Conservation (phyloP, 2,329 filamentous ascomycete genomes). For the Lachnellula arida region DNA sequence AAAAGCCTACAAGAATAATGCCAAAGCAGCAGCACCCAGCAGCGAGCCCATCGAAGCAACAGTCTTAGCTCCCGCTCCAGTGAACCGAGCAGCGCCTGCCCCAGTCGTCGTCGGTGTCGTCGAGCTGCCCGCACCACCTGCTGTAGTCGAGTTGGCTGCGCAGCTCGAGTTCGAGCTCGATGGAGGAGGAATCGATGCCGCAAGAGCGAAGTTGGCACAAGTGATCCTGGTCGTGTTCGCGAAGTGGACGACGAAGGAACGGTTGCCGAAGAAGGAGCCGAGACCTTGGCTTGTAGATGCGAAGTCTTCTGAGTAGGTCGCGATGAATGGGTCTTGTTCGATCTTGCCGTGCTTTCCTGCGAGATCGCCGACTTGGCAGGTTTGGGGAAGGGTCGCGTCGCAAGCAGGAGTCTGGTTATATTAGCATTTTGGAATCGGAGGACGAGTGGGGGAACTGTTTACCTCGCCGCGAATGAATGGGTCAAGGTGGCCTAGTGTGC, state of each 20-base stretch:
- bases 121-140: neutral
- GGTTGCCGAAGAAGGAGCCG: constrained; percentile 59
- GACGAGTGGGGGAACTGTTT: constrained; percentile 2
- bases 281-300: constrained; percentile 48
- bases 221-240: constrained; percentile 59
- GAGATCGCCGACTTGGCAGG: constrained; percentile 73
- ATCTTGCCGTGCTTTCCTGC: constrained; percentile 68
- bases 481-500: constrained; percentile 64
- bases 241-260: constrained; percentile 60
- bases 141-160: neutral
- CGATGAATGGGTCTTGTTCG: constrained; percentile 43
- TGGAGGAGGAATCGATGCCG: neutral
- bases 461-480: constrained; percentile 56
- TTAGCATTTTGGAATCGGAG: constrained; percentile 5
- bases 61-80: neutral
- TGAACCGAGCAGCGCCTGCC: neutral
- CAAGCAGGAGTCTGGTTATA: constrained; percentile 51
- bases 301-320: constrained; percentile 52
- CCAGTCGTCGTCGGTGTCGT: neutral
- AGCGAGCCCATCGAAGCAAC: neutral
- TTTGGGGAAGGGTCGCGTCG: constrained; percentile 49
- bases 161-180: neutral
- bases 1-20: constrained; percentile 2
- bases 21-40: constrained; percentile 2
- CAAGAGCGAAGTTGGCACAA: constrained; percentile 55